phyloP scores from a whole-genome alignment of 306 rosid species.

The Lathyrus tuberosus region DNA sequence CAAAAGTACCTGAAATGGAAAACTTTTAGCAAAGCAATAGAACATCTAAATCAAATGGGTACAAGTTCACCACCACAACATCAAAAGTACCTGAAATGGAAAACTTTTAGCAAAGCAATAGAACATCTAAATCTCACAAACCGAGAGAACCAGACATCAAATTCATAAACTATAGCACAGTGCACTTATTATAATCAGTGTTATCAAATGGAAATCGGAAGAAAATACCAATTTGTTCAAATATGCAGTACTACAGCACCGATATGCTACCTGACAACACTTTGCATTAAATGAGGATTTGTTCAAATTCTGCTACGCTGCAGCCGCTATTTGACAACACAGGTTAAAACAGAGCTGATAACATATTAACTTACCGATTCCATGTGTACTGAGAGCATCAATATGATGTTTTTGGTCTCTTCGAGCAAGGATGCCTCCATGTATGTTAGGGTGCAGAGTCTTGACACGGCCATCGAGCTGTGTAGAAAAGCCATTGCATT shows the following conservation, averaged over 20 bases:
- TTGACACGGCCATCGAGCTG: conserved; percentile 98
- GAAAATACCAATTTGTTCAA: background rate
- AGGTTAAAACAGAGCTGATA: background rate
- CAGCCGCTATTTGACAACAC: background rate
- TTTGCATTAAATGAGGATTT: background rate
- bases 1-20: conserved; percentile 74
- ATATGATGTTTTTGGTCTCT: conserved; percentile 87
- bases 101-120: conserved; percentile 28
- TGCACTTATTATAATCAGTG: background rate
- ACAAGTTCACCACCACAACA: conserved; percentile 89
- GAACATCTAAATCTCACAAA: conserved; percentile 15
- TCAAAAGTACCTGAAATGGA: conserved; percentile 78
- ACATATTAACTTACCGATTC: conserved; percentile 64
- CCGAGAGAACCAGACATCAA: conserved; percentile 6
- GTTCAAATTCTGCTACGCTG: background rate
- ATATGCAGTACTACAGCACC: background rate
- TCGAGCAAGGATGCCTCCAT: conserved; percentile 96
- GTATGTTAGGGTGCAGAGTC: conserved; percentile 87
- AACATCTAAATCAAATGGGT: conserved; percentile 55
- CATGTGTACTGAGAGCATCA: conserved; percentile 78
- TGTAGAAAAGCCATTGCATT: conserved; percentile 35
- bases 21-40: conserved; percentile 28
- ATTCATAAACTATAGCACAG: background rate
- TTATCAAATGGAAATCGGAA: background rate
- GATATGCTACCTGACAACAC: background rate